A percentile compares a stretch with the other conserved stretches of the same genome.
These are phyloP conservation scores for Pseudopithomyces chartarum DNA, from an alignment of 2,329 filamentous ascomycete species.

Conservation along the genomic window DNA sequence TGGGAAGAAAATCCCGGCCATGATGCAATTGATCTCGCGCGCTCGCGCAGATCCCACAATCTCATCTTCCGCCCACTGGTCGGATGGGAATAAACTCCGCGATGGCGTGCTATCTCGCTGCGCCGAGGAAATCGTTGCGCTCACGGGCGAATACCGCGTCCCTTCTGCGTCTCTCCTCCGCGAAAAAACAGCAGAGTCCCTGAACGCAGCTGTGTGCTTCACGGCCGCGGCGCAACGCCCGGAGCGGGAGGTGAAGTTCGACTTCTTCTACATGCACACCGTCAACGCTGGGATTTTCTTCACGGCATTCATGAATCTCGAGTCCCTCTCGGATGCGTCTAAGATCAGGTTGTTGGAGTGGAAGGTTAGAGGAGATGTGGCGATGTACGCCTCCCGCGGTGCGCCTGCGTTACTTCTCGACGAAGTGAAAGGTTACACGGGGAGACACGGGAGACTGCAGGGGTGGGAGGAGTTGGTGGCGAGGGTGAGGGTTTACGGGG, in stretches of 20 bases:
- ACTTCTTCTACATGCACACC: conserved; percentile 84
- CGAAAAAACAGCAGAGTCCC: conserved; percentile 69
- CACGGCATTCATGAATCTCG: conserved; percentile 61
- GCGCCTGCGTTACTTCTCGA: conserved; percentile 64
- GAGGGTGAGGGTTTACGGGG: conserved; percentile 56
- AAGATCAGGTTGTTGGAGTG: conserved; percentile 78
- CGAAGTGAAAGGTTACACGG: conserved; percentile 63
- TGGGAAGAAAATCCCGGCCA: conserved; percentile 31
- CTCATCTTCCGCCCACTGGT: conserved; percentile 55
- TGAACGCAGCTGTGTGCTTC: conserved; percentile 65
- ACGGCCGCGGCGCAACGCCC: conserved; percentile 67
- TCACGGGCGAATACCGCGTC: conserved; percentile 60
- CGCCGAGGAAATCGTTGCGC: conserved; percentile 64
- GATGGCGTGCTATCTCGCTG: conserved; percentile 71
- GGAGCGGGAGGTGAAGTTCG: conserved; percentile 64
- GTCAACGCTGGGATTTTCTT: conserved; percentile 80
- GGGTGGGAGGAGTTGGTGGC: conserved; percentile 52
- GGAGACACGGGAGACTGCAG: conserved; percentile 8
- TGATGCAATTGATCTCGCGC: no score
- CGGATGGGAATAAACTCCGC: conserved; percentile 66
- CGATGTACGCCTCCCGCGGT: conserved; percentile 73
- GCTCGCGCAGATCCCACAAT: conserved; percentile 62
- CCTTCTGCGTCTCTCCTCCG: conserved; percentile 61
- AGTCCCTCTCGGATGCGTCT: conserved; percentile 58
- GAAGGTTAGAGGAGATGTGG: conserved; percentile 77